Base-by-base conservation (phyloP, 1,284 basidiomycete species). In the Ustilago cynodontis region DNA sequence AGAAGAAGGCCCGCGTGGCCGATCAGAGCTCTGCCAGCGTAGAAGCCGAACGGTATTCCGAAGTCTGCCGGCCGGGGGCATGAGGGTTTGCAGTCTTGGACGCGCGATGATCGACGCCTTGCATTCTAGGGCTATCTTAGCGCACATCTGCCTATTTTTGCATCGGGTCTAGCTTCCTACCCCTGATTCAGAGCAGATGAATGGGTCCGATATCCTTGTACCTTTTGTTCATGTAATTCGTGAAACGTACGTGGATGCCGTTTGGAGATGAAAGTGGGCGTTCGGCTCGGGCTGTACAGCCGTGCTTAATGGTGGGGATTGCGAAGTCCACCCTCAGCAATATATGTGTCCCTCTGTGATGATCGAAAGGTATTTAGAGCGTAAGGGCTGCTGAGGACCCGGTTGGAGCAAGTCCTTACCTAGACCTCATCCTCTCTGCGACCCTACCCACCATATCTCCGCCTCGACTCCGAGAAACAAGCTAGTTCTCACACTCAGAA, bases 31-130 rank as follows among this genome's bases (percentile, higher is more conserved):
- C 18, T 3, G 6, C 9, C 4, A 31, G 24, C 29, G 26, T 16
- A 28, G 49, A 29, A 31, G 49, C 24, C 16, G 49, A 16, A 28
- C 11, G n/a, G 8, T 43, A 3, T 20, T 43, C n/a, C 41, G n/a
- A 43, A 8, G 41, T 43, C 41, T 43, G 41, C 20, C 41, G 18
- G 8, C 16, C 14, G 9, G 35, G 14, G 3, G 14, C 31, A 37
- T 5, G 26, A 52, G 18, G 18, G 13, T 6, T n/a, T 47, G 41
- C 55, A 31, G 41, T 22, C 9, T 45, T 57, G 22, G 55, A 57
- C 26, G 55, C 55, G 55, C 26, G 24, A 43, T 43, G 55, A 50
- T 58, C 45, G 56, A 24, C 45, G 45, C 20, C n/a, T 10, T 58
- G 56, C 56, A 58, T 58, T 26, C 20, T 45, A 45, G 16, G 14